A percentile compares a stretch with the other conserved stretches of the same genome.
These are phyloP conservation scores for Leersia perrieri DNA, from an alignment of 176 grass and related monocot genomes.

Conservation along the genomic window DNA sequence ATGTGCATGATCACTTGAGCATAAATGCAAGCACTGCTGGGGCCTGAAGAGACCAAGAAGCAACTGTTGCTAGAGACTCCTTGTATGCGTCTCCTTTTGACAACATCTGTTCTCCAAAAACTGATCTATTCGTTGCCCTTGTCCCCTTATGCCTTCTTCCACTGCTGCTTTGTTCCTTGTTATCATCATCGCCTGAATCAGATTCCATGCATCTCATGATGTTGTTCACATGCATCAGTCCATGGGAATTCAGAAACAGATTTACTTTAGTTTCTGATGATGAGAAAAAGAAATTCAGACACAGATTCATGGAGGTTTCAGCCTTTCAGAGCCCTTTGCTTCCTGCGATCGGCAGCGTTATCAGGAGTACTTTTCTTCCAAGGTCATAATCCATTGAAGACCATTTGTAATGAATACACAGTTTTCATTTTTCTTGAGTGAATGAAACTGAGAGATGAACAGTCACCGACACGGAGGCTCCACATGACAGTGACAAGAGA, in stretches of 20 bases:
- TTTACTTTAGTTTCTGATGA: not conserved
- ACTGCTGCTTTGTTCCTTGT: not conserved
- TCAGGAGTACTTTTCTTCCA: not conserved
- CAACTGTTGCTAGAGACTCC: conserved; percentile 3
- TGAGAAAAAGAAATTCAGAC: not conserved
- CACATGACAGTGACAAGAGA: not conserved
- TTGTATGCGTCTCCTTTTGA: conserved; percentile 1
- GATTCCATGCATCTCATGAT: conserved; percentile 19
- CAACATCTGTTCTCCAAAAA: conserved; percentile 1
- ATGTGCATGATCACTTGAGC: not conserved
- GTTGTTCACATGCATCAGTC: not conserved
- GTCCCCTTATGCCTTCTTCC: not conserved
- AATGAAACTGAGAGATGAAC: not conserved
- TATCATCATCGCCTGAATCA: conserved; percentile 17
- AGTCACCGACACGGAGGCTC: not conserved
- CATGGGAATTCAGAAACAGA: not conserved
- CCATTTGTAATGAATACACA: not conserved
- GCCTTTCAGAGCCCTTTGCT: too few species aligned
- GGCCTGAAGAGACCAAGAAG: not conserved
- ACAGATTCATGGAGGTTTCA: not conserved
- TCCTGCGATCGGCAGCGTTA: too few species aligned
- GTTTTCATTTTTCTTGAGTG: not conserved
- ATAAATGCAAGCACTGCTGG: not conserved
- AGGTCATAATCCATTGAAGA: not conserved
- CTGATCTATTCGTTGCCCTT: not conserved